Percentiles rank a stretch among this genome's conserved stretches.
These are phyloP conservation scores for Cetradonia linearis DNA, from an alignment of 495 filamentous ascomycete genomes.

Conservation along the genomic window DNA sequence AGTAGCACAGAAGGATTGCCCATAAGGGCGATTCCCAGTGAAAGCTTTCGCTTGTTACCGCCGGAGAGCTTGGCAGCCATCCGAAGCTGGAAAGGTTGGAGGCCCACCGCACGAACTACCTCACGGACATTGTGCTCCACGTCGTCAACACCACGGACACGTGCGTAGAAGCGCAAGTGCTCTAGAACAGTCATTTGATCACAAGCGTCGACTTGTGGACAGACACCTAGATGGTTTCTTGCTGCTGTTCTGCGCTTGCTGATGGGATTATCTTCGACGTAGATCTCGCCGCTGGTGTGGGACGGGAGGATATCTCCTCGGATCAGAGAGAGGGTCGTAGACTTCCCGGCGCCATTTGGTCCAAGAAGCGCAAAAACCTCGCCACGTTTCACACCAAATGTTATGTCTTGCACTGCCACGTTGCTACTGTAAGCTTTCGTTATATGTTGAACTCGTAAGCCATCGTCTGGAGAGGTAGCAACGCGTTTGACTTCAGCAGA, in stretches of 20 bases:
- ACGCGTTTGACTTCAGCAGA: constrained; percentile 39
- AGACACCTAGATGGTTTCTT: constrained; percentile 62
- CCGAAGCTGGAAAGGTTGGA: constrained; percentile 31
- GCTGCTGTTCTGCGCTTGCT: constrained; percentile 53
- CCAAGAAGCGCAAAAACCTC: constrained; percentile 81
- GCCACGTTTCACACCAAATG: constrained; percentile 64
- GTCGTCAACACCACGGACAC: constrained; percentile 42
- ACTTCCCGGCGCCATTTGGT: constrained; percentile 83
- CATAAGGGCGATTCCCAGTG: constrained; percentile 39
- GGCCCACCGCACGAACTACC: constrained; percentile 36
- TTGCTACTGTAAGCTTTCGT: constrained; percentile 62
- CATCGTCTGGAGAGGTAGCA: constrained; percentile 41
- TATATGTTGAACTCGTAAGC: constrained; percentile 63
- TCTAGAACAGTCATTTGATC: constrained; percentile 48
- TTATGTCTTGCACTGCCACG: constrained; percentile 69
- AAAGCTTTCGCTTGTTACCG: constrained; percentile 48
- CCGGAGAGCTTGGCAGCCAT: constrained; percentile 42
- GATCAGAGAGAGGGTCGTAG: constrained; percentile 73
- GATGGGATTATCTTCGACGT: constrained; percentile 63
- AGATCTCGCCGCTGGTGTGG: constrained; percentile 51
- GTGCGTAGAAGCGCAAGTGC: constrained; percentile 49
- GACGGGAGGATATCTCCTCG: constrained; percentile 69
- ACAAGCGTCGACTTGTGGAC: constrained; percentile 45
- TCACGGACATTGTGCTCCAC: constrained; percentile 41
- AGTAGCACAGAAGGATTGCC: constrained; percentile 41